A percentile compares a stretch with the other conserved stretches of the same genome.
These are phyloP conservation scores for Sequoia sempervirens DNA, from an alignment of 75 land plant species.

Conservation along the genomic window DNA sequence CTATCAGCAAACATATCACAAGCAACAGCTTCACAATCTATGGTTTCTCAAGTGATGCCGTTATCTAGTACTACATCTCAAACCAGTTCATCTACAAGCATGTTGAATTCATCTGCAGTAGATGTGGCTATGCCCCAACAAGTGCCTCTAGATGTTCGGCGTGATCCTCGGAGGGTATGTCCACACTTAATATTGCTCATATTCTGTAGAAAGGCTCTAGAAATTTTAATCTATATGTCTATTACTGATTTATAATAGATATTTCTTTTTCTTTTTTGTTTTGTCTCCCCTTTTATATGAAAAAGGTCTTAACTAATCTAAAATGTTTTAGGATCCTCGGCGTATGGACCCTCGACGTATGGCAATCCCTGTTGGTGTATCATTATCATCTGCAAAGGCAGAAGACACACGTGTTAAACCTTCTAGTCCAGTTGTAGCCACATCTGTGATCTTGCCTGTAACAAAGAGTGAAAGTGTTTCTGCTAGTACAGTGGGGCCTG, in stretches of 20 bases:
- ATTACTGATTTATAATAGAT: conserved; percentile 1
- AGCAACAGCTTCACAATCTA: conserved; percentile 9
- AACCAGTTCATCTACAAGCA: neutral
- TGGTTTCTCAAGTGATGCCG: neutral
- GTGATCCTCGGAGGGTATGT: conserved; percentile 91
- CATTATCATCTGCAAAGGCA: conserved; percentile 16
- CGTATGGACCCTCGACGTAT: conserved; percentile 85
- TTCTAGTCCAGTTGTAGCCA: conserved; percentile 17
- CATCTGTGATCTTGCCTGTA: conserved; percentile 7
- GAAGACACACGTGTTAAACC: conserved; percentile 10
- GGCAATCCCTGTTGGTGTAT: conserved; percentile 28
- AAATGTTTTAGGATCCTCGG: conserved; percentile 81
- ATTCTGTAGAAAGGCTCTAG: neutral
- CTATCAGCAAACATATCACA: conserved; percentile 11
- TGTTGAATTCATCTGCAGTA: conserved; percentile 6
- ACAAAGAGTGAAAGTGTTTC: conserved; percentile 16
- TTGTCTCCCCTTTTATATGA: neutral
- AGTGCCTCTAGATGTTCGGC: conserved; percentile 43
- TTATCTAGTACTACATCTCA: neutral
- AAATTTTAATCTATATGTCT: neutral
- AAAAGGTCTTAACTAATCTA: neutral
- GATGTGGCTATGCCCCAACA: conserved; percentile 19
- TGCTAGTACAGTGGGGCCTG: conserved; percentile 10
- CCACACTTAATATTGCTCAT: neutral
- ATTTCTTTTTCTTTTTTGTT: neutral